Conservation (phyloP, 257 asterid genomes). For the Osmanthus fragrans region DNA sequence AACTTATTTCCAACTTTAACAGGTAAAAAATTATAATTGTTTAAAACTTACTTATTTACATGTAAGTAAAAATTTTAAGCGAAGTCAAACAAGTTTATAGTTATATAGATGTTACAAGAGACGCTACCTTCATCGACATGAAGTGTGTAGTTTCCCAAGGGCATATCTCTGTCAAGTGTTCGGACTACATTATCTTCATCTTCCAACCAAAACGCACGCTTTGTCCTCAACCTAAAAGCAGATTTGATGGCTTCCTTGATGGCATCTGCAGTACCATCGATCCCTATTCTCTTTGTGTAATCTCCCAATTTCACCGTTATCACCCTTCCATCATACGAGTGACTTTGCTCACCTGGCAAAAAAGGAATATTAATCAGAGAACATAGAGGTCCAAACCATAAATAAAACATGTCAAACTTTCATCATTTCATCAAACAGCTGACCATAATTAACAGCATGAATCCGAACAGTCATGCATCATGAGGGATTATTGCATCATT, state of each 20-base stretch:
- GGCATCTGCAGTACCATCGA: conserved; percentile 75
- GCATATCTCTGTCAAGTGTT: conserved; percentile 85
- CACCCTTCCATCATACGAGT: conserved; percentile 70
- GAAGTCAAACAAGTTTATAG: background rate
- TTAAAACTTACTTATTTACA: background rate
- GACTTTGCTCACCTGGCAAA: conserved; percentile 62
- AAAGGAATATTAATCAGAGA: background rate
- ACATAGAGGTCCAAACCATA: background rate
- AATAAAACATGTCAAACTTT: background rate
- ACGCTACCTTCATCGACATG: conserved; percentile 88
- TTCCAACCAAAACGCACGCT: conserved; percentile 91
- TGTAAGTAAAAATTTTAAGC: background rate
- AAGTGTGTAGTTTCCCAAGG: conserved; percentile 80
- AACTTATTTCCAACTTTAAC: too few species aligned
- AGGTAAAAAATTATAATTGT: too few species aligned
- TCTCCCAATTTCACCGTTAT: conserved; percentile 77
- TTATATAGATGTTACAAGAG: background rate
- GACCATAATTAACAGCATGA: background rate
- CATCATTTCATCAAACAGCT: background rate
- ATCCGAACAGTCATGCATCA: too few species aligned
- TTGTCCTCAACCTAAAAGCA: conserved; percentile 75
- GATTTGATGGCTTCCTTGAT: conserved; percentile 83
- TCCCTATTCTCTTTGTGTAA: conserved; percentile 68
- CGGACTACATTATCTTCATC: conserved; percentile 79
- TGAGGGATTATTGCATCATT: background rate